phyloP scores from a whole-genome alignment of 495 filamentous ascomycete genomes.

The Tuber borchii region DNA sequence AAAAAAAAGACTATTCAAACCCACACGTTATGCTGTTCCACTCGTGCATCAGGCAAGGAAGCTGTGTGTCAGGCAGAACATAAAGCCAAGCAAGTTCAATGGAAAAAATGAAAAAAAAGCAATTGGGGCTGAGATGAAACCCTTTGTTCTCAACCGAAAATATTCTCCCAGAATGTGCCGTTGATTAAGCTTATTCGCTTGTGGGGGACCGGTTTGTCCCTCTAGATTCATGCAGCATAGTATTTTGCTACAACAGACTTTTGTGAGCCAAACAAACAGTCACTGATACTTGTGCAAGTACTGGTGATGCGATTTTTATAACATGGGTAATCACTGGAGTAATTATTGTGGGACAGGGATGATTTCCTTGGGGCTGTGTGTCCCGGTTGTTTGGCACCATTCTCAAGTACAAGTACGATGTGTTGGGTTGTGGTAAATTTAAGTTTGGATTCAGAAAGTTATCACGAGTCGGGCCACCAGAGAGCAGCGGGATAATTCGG shows the following conservation, averaged over 20 bases:
- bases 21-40: background rate
- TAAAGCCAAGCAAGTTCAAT: background rate
- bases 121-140: background rate
- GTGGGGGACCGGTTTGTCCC: background rate
- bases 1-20: background rate
- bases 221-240: background rate
- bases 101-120: background rate
- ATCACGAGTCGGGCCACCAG: background rate
- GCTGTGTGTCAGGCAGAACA: background rate
- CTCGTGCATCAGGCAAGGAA: background rate
- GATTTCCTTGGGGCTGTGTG: background rate
- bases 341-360: background rate
- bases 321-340: background rate
- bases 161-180: background rate
- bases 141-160: background rate
- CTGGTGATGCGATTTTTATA: background rate
- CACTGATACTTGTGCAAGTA: no score
- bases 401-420: background rate
- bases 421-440: background rate
- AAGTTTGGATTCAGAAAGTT: background rate
- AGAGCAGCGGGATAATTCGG: no score
- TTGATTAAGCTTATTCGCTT: background rate
- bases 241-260: background rate
- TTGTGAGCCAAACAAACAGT: background rate
- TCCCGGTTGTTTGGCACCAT: background rate